These are phyloP conservation scores for Haplosporangium sp. DNA, from an alignment of 371 early-diverging fungal species.

Conservation along the genomic window DNA sequence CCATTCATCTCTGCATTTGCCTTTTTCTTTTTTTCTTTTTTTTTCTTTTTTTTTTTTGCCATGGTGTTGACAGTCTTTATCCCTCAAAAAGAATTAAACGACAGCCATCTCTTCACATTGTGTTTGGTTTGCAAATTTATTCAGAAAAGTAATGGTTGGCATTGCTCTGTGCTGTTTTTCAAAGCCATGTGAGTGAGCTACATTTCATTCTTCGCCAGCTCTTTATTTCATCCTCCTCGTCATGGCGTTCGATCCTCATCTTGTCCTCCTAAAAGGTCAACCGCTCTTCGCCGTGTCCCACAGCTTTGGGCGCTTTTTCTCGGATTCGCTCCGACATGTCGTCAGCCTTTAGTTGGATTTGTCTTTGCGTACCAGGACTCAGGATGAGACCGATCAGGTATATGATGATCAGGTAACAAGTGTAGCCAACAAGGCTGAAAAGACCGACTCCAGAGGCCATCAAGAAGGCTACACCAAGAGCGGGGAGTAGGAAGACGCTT, in stretches of 20 bases:
- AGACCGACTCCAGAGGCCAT: constrained; percentile 17
- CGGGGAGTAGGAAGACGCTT: constrained; percentile 22
- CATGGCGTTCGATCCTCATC: no score
- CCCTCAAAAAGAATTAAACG: neutral
- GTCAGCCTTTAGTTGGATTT: neutral
- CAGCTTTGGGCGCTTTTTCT: no score
- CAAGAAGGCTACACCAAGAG: constrained; percentile 22
- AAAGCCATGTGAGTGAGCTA: no score
- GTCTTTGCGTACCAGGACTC: neutral
- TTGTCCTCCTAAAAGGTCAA: no score
- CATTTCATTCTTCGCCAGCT: no score
- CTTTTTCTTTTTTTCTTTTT: constrained; percentile 4
- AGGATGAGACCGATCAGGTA: constrained; percentile 10
- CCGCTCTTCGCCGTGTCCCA: no score
- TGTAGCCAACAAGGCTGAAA: neutral
- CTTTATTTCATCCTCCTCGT: no score
- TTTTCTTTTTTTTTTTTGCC: constrained; percentile 11
- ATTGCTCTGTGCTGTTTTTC: no score
- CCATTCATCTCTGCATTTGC: neutral
- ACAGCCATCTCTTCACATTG: neutral
- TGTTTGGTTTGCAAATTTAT: neutral
- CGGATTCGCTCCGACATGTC: no score
- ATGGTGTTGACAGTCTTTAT: no score
- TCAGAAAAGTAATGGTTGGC: no score
- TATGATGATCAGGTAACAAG: neutral